Base-by-base conservation (phyloP, 371 early-diverging fungal genomes). In the Choanephora cucurbitarum region DNA sequence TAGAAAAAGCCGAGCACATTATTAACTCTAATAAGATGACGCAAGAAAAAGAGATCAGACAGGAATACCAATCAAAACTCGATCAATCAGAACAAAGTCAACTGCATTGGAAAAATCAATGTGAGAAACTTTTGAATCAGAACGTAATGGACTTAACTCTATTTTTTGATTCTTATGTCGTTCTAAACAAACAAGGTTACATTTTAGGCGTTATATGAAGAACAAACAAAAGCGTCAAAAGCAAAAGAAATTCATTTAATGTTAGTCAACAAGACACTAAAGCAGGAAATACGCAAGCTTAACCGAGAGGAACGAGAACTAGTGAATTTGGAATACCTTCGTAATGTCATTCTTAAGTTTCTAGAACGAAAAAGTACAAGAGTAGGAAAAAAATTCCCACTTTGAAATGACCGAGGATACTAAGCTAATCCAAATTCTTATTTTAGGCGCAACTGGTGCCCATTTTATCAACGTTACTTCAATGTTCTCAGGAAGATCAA, bases 311-410 rank as follows among this genome's bases (percentile, higher is more conserved):
- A 70, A 23, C 62, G 66, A 14, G 79, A 77, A 14, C 66, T 55
- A 32, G 58, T 87, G 28, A 89, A 90, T 52, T 61, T 88, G 15
- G 92, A 92, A 56, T 95, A 95, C 59, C 63, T 94, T 51, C 83
- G 89, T 55, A 85, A 90, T 53, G 87, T 95, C 7, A 61, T 94
- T 23, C 59, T 95, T 48, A 88, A 84, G 55, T 94, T 93, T 69
- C 71, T 95, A 49, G 92, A 94, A 64, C 78, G 86, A 60, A 86
- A 83, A 64, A 84, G 85, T 22, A 80, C 79, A 51, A 69, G 89
- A 37, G 84, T 80, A 81, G 66, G 23, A 21, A 42, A 59, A 40
- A 19, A 22, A 37, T 28, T 28, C 28, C 28, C 28, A 28, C 28
- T 31, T 23, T 11, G 21, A 39, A 24, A 47, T 21, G 24, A 17